These are phyloP conservation scores for Starmera amethionina DNA, from an alignment of 805 yeast species.

Conservation along the genomic window DNA sequence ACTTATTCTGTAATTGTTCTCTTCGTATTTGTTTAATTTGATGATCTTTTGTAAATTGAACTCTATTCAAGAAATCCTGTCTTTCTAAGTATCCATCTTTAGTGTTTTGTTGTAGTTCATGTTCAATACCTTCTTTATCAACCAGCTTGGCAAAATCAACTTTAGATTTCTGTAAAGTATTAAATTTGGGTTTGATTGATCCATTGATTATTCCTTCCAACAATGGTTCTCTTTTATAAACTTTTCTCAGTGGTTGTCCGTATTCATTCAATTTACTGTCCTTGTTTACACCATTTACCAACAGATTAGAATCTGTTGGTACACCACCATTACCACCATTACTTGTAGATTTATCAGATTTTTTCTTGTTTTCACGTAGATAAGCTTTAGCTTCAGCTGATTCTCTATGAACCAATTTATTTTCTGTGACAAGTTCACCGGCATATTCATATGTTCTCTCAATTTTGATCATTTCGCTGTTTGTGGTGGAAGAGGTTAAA, in stretches of 20 bases:
- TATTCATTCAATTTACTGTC: slow-evolving; percentile 10
- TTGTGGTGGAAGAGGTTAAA: slow-evolving; percentile 3
- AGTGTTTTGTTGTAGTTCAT: slow-evolving; percentile 71
- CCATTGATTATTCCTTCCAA: slow-evolving; percentile 67
- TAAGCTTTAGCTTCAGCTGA: slow-evolving; percentile 88
- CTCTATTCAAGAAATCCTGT: slow-evolving; percentile 79
- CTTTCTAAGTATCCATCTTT: slow-evolving; percentile 87
- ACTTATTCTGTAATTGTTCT: slow-evolving; percentile 21
- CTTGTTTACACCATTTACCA: too few species aligned
- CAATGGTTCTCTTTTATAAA: slow-evolving; percentile 64
- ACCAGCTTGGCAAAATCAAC: slow-evolving; percentile 94
- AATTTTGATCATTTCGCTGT: slow-evolving; percentile 50
- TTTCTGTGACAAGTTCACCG: slow-evolving; percentile 70
- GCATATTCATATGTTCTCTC: slow-evolving; percentile 81
- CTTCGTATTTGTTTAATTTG: slow-evolving; percentile 28
- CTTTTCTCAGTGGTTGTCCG: slow-evolving; percentile 35
- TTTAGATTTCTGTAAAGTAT: slow-evolving; percentile 87
- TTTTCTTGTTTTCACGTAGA: slow-evolving; percentile 32
- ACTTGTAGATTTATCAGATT: too few species aligned
- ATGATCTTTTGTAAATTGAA: slow-evolving; percentile 37
- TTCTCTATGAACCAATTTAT: slow-evolving; percentile 61
- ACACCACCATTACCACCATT: too few species aligned
- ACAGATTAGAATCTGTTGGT: too few species aligned
- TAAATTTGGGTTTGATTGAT: slow-evolving; percentile 65
- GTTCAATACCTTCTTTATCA: slow-evolving; percentile 74